A percentile compares a stretch with the other conserved stretches of the same genome.
These are phyloP conservation scores for Fusarium hainanense DNA, from an alignment of 2,329 filamentous ascomycete species.

Conservation along the genomic window DNA sequence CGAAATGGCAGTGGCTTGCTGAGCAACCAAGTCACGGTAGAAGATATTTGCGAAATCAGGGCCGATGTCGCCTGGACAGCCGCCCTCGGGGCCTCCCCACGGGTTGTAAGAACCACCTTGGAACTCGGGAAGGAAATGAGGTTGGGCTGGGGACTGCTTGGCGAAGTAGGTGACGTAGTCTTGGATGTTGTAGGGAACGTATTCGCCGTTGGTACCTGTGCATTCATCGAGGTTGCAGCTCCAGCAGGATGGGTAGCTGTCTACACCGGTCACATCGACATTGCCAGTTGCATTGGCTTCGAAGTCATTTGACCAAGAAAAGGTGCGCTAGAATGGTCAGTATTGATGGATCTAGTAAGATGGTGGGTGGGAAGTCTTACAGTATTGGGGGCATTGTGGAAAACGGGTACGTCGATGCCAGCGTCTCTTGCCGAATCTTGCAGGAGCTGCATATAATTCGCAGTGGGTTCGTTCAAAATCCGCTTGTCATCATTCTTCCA, in stretches of 20 bases:
- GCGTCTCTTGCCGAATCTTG: constrained; percentile 64
- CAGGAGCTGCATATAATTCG: constrained; percentile 68
- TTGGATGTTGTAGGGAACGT: constrained; percentile 60
- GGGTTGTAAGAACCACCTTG: constrained; percentile 62
- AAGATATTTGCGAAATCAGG: constrained; percentile 72
- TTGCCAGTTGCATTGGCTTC: constrained; percentile 63
- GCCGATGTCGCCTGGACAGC: constrained; percentile 64
- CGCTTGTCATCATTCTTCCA: constrained; percentile 56
- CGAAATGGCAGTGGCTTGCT: constrained; percentile 68
- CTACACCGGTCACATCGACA: constrained; percentile 64
- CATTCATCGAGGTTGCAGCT: constrained; percentile 72
- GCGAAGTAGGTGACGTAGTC: constrained; percentile 50
- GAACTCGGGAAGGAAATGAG: constrained; percentile 45
- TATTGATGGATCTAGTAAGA: accelerated
- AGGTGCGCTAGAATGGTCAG: constrained; percentile 24
- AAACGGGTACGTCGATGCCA: constrained; percentile 69
- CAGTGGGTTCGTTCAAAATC: constrained; percentile 60
- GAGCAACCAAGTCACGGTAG: constrained; percentile 70
- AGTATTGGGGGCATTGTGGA: constrained; percentile 70
- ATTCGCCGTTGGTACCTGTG: constrained; percentile 68
- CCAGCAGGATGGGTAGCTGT: constrained; percentile 69
- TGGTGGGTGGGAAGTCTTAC: constrained; percentile 38
- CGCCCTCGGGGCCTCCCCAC: constrained; percentile 69
- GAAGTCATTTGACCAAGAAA: constrained; percentile 71
- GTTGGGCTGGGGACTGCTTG: constrained; percentile 39